Percentiles rank a stretch among this genome's conserved stretches.
Evolutionary conservation across 352 stramenopile genomes (phyloP).

Genomic region (Elongisporangium anandrum): DNA sequence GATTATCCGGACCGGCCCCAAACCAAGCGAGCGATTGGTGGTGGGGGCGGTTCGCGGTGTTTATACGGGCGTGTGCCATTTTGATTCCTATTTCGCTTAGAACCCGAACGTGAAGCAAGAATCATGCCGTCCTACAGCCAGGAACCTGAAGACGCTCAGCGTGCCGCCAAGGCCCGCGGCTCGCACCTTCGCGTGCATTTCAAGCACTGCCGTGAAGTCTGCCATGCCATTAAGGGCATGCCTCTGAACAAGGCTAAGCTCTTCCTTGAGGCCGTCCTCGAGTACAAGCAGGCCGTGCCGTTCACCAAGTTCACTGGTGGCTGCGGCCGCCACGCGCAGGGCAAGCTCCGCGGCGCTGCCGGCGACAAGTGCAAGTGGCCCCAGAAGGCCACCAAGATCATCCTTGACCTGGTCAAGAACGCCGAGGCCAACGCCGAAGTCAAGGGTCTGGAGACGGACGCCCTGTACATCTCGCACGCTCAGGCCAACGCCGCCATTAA

Average conservation of each 20-base stretch:
- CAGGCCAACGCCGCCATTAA: constrained; percentile 98
- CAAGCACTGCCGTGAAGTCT: constrained; percentile 99
- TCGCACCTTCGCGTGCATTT: constrained; percentile 98
- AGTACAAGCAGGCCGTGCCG: constrained; percentile 97
- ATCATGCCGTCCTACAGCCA: constrained; percentile 87
- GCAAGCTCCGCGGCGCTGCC: constrained; percentile 93
- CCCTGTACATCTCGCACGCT: constrained; percentile 96
- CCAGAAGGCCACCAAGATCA: constrained; percentile 98
- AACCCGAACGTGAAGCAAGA: constrained; percentile 80
- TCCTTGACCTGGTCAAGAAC: constrained; percentile 98
- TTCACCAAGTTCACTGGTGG: constrained; percentile 99
- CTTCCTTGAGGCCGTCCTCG: constrained; percentile 96
- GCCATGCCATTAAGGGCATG: constrained; percentile 98
- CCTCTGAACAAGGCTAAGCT: constrained; percentile 93
- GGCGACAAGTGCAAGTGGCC: constrained; percentile 98
- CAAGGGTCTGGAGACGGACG: constrained; percentile 96
- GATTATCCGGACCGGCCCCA: constrained; percentile 8
- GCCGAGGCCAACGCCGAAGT: constrained; percentile 98
- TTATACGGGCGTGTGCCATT: constrained; percentile 8
- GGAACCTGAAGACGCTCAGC: constrained; percentile 87
- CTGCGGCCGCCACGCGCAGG: constrained; percentile 96
- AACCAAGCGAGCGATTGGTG: constrained; percentile 45
- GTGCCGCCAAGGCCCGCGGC: constrained; percentile 92
- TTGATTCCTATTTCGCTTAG: constrained; percentile 33
- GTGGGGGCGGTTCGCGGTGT: constrained; percentile 29